Base-by-base conservation (phyloP, 805 yeast genomes). In the Starmerella gropengiesseri region DNA sequence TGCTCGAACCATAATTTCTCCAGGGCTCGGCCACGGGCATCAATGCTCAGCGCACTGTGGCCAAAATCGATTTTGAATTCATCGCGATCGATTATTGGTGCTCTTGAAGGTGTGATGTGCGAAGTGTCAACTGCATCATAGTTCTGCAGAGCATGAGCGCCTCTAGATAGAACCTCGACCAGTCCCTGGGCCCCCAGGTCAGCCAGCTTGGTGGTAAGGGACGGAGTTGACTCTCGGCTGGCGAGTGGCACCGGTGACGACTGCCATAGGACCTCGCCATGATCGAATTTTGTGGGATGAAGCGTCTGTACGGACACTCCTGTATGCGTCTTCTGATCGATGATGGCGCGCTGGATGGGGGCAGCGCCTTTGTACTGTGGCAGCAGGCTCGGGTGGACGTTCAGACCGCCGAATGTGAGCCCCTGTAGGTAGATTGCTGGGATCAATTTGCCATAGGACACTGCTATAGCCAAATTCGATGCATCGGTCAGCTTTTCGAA, bases 281-380 rank as follows among this genome's bases (percentile, higher is more conserved):
- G 67, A 53, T 91, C 98, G 55, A 91, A 91, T 56, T 76, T 71
- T 1, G 80, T 70, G 0, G 96, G 95, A 56, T 91, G 95, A 19
- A 91, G 61, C 0, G 95, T 83, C 59, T 91, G 98, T 0, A 91
- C 72, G 0, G 95, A 74, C 14, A 85, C 94, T 0, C 97, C 98
- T 0, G 96, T 80, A 14, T 37, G 45, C 0, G 48, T 27, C 50
- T 80, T 86, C 31, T 68, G 68, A 46, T 81, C 74, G 54, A 87
- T 58, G 11, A 91, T 60, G 0, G 95, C 77, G 46, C 75, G 69
- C 48, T 89, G 97, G 4, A 91, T 62, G 0, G 98, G 98, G 1
- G 95, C 80, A 0, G 96, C 78, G 1, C 98, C 98, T 2, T 85
- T 73, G 52, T 82, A 57, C 35, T 63, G 64, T 0, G 98, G 98